These are phyloP conservation scores for Candida takata DNA, from an alignment of 805 yeast species.

Conservation along the genomic window DNA sequence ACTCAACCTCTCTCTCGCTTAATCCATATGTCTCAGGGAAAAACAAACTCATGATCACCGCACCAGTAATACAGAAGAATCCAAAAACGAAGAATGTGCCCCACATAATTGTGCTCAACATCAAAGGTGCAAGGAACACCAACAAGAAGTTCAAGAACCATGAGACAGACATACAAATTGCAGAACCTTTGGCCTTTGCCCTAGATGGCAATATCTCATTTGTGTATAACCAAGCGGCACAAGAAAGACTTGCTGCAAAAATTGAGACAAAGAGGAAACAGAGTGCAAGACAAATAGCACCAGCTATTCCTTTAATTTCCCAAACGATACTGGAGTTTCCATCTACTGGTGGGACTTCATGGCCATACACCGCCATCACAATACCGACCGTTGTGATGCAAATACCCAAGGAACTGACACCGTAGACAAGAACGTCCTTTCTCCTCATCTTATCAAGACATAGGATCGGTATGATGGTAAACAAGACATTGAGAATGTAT, in stretches of 20 bases:
- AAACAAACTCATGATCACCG: conserved; percentile 23
- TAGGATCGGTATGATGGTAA: conserved; percentile 38
- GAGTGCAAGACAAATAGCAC: conserved; percentile 37
- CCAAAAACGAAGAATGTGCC: conserved; percentile 37
- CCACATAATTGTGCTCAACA: conserved; percentile 30
- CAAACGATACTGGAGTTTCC: conserved; percentile 31
- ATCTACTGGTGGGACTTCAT: conserved; percentile 23
- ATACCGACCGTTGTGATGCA: conserved; percentile 30
- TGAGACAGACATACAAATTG: conserved; percentile 39
- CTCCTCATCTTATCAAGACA: conserved; percentile 38
- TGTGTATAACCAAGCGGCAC: conserved; percentile 44
- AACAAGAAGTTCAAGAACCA: conserved; percentile 35
- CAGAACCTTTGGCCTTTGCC: conserved; percentile 40
- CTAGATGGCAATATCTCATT: conserved; percentile 41
- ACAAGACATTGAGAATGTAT: conserved; percentile 33
- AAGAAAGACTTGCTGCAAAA: conserved; percentile 38
- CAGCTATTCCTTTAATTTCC: conserved; percentile 32
- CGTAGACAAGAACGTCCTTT: conserved; percentile 40
- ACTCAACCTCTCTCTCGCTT: conserved; percentile 21
- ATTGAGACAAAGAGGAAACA: conserved; percentile 39
- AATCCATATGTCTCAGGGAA: conserved; percentile 41
- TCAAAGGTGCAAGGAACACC: conserved; percentile 34
- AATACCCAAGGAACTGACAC: conserved; percentile 30
- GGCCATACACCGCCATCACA: conserved; percentile 32
- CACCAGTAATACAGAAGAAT: conserved; percentile 26